Percentiles rank a stretch among this genome's conserved stretches.
Evolutionary conservation across 2,329 filamentous ascomycete species (phyloP).

Genomic region (Myotisia sp.): DNA sequence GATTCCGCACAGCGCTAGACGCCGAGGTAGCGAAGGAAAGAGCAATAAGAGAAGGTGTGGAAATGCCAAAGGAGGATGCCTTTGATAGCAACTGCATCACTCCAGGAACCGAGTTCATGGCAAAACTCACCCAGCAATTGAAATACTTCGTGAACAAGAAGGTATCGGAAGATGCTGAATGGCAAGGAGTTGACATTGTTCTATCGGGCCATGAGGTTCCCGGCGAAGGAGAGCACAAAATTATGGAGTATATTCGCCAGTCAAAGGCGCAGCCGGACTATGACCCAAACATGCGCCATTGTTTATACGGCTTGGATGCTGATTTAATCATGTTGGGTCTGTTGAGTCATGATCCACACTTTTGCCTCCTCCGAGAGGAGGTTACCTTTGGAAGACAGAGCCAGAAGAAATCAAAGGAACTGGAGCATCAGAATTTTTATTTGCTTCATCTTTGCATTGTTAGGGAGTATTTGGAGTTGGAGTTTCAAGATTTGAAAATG

Average conservation of each 20-base stretch:
- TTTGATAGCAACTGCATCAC: conserved; percentile 99
- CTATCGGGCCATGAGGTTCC: conserved; percentile 95
- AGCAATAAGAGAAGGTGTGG: conserved; percentile 73
- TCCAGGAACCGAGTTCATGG: conserved; percentile 93
- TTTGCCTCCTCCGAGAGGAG: conserved; percentile 90
- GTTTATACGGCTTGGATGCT: conserved; percentile 90
- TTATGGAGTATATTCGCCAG: conserved; percentile 99
- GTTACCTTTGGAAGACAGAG: conserved; percentile 87
- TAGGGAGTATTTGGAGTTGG: conserved; percentile 87
- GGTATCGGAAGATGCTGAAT: conserved; percentile 88
- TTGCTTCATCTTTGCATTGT: conserved; percentile 95
- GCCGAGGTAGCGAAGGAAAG: conserved; percentile 81
- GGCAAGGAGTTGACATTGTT: conserved; percentile 93
- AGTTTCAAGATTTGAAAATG: conserved; percentile 83
- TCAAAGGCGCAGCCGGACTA: conserved; percentile 91
- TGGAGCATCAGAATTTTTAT: conserved; percentile 98
- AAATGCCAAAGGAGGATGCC: conserved; percentile 86
- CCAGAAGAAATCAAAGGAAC: conserved; percentile 80
- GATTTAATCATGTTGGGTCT: conserved; percentile 98
- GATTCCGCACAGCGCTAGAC: conserved; percentile 88
- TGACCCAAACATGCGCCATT: conserved; percentile 85
- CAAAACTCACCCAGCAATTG: conserved; percentile 79
- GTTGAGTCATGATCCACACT: conserved; percentile 94
- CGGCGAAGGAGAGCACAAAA: conserved; percentile 97
- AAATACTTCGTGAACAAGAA: conserved; percentile 99